Percentiles rank a stretch among this genome's conserved stretches.
Conservation (phyloP, 2,329 filamentous ascomycete species). For the Drechslerella coelobrocha region DNA sequence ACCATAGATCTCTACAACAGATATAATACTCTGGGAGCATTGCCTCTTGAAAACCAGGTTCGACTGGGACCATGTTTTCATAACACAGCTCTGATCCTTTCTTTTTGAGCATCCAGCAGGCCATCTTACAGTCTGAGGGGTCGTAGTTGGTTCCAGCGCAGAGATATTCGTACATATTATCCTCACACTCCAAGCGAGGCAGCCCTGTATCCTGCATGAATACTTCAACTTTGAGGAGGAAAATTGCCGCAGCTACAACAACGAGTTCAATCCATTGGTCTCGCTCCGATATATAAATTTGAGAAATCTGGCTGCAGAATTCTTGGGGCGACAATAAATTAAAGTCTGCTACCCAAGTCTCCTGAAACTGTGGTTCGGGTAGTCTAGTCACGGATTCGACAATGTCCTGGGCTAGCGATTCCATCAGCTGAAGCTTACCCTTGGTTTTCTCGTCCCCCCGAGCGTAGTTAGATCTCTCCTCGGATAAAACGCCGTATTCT, state of each 20-base stretch:
- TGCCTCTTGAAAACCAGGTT: background rate
- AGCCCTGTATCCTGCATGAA: background rate
- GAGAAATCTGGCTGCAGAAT: too few relatives aligned
- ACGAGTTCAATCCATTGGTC: background rate
- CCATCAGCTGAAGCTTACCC: too few relatives aligned
- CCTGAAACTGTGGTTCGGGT: too few relatives aligned
- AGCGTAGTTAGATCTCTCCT: too few relatives aligned
- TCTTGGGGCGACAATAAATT: too few relatives aligned
- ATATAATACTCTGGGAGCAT: background rate
- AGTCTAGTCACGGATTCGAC: too few relatives aligned
- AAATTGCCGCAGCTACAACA: too few relatives aligned
- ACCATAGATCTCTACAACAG: background rate
- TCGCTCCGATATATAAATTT: background rate
- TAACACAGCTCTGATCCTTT: background rate
- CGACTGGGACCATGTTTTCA: background rate
- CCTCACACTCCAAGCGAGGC: background rate
- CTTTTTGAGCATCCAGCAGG: background rate
- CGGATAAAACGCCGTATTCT: too few relatives aligned
- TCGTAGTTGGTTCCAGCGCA: background rate
- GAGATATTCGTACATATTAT: background rate
- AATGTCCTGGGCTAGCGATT: too few relatives aligned
- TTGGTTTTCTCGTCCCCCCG: too few relatives aligned
- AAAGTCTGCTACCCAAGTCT: too few relatives aligned
- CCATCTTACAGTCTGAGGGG: conserved; percentile 9
- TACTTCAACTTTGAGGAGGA: background rate